Evolutionary conservation across 2,329 filamentous ascomycete species (phyloP).

Genomic region (Ophiostoma ips): DNA sequence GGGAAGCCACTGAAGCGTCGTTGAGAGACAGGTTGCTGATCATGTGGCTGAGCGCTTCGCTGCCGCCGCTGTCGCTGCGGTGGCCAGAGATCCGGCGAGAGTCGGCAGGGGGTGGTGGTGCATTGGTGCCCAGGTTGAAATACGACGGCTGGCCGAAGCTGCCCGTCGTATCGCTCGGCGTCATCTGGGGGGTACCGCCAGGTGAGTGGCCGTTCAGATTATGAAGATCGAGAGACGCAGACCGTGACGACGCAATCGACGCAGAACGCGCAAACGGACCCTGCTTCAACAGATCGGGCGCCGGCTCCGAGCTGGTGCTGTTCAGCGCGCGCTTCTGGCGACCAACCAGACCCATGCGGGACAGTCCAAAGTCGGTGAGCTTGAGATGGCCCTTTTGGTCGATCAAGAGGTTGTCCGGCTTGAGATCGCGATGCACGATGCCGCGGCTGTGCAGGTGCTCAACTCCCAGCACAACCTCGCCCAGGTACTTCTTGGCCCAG

Average conservation of each 20-base stretch:
- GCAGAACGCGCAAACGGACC: constrained; percentile 77
- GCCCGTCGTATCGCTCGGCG: constrained; percentile 52
- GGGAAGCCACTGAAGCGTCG: constrained; percentile 35
- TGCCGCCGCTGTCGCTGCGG: constrained; percentile 84
- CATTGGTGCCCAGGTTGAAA: constrained; percentile 55
- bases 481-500: constrained; percentile 96
- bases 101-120: constrained; percentile 37
- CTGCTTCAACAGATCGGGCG: constrained; percentile 81
- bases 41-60: constrained; percentile 71
- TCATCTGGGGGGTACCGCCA: constrained; percentile 72
- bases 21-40: constrained; percentile 65
- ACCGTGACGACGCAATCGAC: constrained; percentile 80
- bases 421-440: constrained; percentile 92
- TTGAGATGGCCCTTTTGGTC: constrained; percentile 95
- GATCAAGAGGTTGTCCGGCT: constrained; percentile 93
- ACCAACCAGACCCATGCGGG: constrained; percentile 90
- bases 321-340: constrained; percentile 89
- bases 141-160: constrained; percentile 79
- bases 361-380: constrained; percentile 92
- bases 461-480: constrained; percentile 90
- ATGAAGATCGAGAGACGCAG: constrained; percentile 84
- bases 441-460: constrained; percentile 89
- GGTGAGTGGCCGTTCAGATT: constrained; percentile 51
- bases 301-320: constrained; percentile 62
- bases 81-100: constrained; percentile 61